phyloP scores from a whole-genome alignment of 129 eudicot species.

The Lactuca sativa region DNA sequence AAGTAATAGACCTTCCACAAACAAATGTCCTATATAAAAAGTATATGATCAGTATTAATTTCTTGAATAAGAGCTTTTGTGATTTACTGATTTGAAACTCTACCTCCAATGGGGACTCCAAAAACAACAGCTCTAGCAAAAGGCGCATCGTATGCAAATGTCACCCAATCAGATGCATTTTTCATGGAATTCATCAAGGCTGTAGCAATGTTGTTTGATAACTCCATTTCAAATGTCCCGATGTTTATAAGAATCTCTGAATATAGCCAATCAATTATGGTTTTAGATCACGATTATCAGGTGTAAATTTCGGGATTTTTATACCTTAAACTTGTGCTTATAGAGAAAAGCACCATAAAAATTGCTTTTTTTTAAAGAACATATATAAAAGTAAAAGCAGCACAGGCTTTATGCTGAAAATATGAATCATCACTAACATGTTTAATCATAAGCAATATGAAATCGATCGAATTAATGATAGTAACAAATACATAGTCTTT shows the following conservation, averaged over 20 bases:
- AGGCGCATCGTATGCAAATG: constrained; percentile 68
- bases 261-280: neutral
- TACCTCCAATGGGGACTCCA: constrained; percentile 92
- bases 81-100: neutral
- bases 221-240: constrained; percentile 28
- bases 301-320: neutral
- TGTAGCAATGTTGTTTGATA: constrained; percentile 36
- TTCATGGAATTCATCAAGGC: constrained; percentile 44
- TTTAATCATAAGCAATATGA: neutral
- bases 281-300: neutral
- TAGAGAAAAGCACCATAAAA: neutral
- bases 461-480: neutral
- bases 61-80: neutral
- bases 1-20: constrained; percentile 86
- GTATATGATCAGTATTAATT: too few relatives aligned
- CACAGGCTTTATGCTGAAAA: neutral
- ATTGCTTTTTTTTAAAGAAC: neutral
- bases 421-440: neutral
- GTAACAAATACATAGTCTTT: neutral
- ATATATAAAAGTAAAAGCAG: neutral
- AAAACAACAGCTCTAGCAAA: constrained; percentile 81
- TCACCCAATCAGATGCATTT: constrained; percentile 63
- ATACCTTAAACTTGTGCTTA: neutral
- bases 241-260: neutral
- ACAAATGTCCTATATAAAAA: constrained; percentile 68